These are phyloP conservation scores for Ascochyta rabiei DNA, from an alignment of 2,329 filamentous ascomycete genomes.

Conservation along the genomic window DNA sequence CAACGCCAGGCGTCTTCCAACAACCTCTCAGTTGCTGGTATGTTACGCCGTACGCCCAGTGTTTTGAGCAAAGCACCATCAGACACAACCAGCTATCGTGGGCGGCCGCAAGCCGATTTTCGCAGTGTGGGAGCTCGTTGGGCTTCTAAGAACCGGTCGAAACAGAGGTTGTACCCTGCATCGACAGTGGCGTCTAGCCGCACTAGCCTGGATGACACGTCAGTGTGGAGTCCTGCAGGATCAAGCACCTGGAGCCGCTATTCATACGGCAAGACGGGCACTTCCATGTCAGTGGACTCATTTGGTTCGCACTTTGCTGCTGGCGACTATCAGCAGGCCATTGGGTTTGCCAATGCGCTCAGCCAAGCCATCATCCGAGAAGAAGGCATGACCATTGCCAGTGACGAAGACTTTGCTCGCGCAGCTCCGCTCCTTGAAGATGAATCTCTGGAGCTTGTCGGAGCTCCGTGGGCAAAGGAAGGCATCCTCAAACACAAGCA, in stretches of 20 bases:
- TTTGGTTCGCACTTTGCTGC: conserved; percentile 77
- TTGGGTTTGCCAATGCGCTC: conserved; percentile 95
- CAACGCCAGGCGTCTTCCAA: conserved; percentile 58
- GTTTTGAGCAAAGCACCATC: conserved; percentile 93
- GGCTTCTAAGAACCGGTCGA: conserved; percentile 84
- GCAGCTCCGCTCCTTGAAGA: conserved; percentile 79
- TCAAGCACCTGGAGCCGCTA: conserved; percentile 97
- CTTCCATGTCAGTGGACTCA: conserved; percentile 90
- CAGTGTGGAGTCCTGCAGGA: conserved; percentile 86
- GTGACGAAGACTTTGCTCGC: conserved; percentile 64
- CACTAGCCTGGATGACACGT: conserved; percentile 91
- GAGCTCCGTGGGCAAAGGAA: conserved; percentile 98
- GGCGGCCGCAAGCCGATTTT: conserved; percentile 69
- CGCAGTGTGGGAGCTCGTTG: conserved; percentile 71
- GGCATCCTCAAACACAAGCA: conserved; percentile 96
- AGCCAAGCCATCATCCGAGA: conserved; percentile 97
- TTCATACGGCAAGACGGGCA: conserved; percentile 87
- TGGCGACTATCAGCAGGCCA: conserved; percentile 90
- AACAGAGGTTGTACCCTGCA: conserved; percentile 74
- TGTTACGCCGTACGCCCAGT: conserved; percentile 85
- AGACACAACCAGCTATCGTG: conserved; percentile 75
- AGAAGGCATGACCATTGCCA: conserved; percentile 65
- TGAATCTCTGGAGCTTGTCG: conserved; percentile 86
- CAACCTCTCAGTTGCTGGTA: conserved; percentile 71
- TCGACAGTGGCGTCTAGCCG: conserved; percentile 88